Evolutionary conservation across 1,284 basidiomycete genomes (phyloP).

Genomic region (Schizophyllum commune): DNA sequence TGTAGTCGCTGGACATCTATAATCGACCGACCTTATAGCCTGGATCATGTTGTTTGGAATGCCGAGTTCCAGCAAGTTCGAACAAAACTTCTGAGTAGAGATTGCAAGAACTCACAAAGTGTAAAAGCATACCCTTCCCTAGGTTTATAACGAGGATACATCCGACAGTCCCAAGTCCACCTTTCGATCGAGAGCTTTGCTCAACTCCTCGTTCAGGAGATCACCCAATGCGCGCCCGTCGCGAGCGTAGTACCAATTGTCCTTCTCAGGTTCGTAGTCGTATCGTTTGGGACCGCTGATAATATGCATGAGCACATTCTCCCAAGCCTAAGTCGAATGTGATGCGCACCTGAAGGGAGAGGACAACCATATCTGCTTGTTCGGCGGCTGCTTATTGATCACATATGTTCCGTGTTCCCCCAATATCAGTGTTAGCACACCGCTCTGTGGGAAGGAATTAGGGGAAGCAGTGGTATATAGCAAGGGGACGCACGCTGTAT

Average conservation of each 20-base stretch:
- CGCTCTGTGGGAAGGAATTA: constrained; percentile 33
- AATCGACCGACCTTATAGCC: too few species aligned
- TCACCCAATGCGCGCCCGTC: constrained; percentile 55
- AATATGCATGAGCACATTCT: constrained; percentile 2
- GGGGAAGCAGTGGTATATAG: background rate
- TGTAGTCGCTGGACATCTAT: background rate
- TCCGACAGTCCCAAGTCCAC: constrained; percentile 25
- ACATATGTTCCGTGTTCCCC: constrained; percentile 92
- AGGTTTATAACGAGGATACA: constrained; percentile 13
- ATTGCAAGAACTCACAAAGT: too few species aligned
- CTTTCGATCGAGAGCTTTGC: constrained; percentile 23
- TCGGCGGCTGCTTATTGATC: constrained; percentile 98
- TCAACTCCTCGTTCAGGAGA: constrained; percentile 66
- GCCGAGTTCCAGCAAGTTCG: too few species aligned
- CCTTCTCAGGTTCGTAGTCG: constrained; percentile 52
- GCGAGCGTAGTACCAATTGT: constrained; percentile 75
- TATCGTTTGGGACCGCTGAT: constrained; percentile 84
- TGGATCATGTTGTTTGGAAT: too few species aligned
- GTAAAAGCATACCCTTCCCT: too few species aligned
- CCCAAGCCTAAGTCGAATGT: background rate
- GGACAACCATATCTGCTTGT: constrained; percentile 98
- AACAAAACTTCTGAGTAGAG: too few species aligned
- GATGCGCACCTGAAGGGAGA: constrained; percentile 69
- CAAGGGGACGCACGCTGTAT: constrained; percentile 68
- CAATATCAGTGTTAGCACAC: constrained; percentile 84